Evolutionary conservation across 2,329 filamentous ascomycete genomes (phyloP).

Genomic region (Didymella lethalis): DNA sequence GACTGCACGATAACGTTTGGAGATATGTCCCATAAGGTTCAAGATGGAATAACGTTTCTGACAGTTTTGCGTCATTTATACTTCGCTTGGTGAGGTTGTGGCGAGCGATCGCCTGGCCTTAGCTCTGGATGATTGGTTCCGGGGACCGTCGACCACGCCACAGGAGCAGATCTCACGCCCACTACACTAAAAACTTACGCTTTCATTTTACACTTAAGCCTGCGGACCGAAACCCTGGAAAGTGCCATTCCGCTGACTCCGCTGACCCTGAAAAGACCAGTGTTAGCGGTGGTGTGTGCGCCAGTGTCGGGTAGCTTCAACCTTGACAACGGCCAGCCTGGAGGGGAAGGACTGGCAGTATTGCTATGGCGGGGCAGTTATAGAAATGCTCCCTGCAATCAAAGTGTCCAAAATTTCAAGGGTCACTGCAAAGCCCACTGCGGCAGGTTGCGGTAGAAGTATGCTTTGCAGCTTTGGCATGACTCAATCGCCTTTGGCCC

Average conservation of each 20-base stretch:
- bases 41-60: constrained; percentile 4
- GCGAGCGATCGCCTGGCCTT: constrained; percentile 1
- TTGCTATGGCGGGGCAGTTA: constrained; percentile 1
- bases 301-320: not conserved
- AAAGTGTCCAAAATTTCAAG: not conserved
- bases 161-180: not conserved
- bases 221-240: constrained; percentile 1
- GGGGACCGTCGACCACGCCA: constrained; percentile 5
- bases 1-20: not conserved
- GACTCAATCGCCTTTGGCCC: not conserved
- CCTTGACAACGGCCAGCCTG: constrained; percentile 1
- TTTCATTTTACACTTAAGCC: not conserved
- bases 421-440: not conserved
- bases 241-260: not conserved
- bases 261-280: not conserved
- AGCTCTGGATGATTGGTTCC: constrained; percentile 6
- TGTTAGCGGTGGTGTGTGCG: not conserved
- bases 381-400: not conserved
- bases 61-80: constrained; percentile 12
- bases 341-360: not conserved
- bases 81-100: not conserved
- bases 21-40: not conserved
- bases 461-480: not conserved
- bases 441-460: not conserved
- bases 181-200: not conserved